Evolutionary conservation across 1,284 basidiomycete species (phyloP), one percentile per base, ranked within the genome.

Genomic region (Mrakiaceae sp.): DNA sequence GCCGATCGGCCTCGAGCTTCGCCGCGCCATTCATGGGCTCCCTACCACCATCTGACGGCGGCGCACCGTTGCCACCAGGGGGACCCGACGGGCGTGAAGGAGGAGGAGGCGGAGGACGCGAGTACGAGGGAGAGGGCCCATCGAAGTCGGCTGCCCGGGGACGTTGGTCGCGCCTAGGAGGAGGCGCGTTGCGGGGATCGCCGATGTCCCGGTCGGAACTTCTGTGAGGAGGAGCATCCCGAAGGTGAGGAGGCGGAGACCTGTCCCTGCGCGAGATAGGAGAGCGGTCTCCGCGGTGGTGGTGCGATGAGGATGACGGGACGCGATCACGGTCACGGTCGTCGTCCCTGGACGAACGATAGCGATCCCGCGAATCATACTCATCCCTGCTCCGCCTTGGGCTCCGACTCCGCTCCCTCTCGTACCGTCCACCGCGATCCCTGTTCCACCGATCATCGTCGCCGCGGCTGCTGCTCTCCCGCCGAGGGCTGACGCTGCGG

Each of bases 1-100:
- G 85, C 46, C 91, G 87, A 63, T 87, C 84, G 1, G 83, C 81
- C 56, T 79, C 78, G 0, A 74, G 70, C 43, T 68, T 60, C 46
- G 67, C 63, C n/a, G 52, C 57, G 14, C 73, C 60, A 27, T 27
- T 27, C 27, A 27, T 27, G 27, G 27, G 27, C 27, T 27, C 27
- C 27, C 27, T 27, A 27, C 27, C 27, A 27, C 27, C 27, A 27
- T 27, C 27, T 27, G 27, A 27, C 27, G 27, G 27, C 27, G 27
- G 27, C 27, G 27, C 27, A 27, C 27, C 27, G 73, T 72, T 4
- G 27, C 27, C 27, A 27, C 27, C 27, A 27, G 27, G 27, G 27
- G 27, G 27, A 27, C 27, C 27, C 27, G 72, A 57, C 71, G 68
- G 50, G 68, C 70, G 56, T 74, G 74, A 40, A 73, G 71, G 40